These are phyloP conservation scores for Candida alai DNA, from an alignment of 805 yeast species.

Conservation along the genomic window DNA sequence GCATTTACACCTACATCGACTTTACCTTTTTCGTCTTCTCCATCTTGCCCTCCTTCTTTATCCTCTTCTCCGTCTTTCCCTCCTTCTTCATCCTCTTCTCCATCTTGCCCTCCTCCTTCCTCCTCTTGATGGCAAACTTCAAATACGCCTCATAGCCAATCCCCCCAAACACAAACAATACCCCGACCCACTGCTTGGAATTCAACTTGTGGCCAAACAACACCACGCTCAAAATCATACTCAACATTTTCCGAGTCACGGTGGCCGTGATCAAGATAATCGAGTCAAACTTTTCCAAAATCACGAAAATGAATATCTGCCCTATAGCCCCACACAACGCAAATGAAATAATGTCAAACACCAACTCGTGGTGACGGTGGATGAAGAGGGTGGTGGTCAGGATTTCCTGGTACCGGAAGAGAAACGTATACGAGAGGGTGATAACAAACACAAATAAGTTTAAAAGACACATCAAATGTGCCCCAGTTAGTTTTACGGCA, in stretches of 20 bases:
- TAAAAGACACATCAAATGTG: constrained; percentile 77
- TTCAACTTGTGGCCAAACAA: constrained; percentile 77
- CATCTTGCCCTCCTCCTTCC: constrained; percentile 1
- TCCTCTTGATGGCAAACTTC: constrained; percentile 16
- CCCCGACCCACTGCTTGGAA: constrained; percentile 72
- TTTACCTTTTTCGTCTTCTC: neutral
- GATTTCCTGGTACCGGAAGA: constrained; percentile 45
- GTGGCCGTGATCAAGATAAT: constrained; percentile 86
- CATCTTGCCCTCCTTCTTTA: neutral
- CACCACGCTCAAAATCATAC: constrained; percentile 86
- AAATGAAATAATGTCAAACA: constrained; percentile 59
- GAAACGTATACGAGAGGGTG: constrained; percentile 46
- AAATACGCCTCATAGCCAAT: constrained; percentile 70
- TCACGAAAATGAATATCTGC: constrained; percentile 86
- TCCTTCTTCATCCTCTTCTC: constrained; percentile 12
- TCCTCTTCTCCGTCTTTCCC: constrained; percentile 9
- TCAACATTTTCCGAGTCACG: constrained; percentile 92
- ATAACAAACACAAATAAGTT: constrained; percentile 43
- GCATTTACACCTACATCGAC: too few relatives aligned
- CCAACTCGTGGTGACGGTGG: constrained; percentile 46
- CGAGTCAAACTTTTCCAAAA: constrained; percentile 82
- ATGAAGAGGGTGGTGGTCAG: constrained; percentile 48
- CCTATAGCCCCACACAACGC: constrained; percentile 85
- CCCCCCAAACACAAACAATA: constrained; percentile 77
- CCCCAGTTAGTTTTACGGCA: constrained; percentile 69